These are phyloP conservation scores for Blumeriella jaapii DNA, from an alignment of 2,329 filamentous ascomycete genomes.

Conservation along the genomic window DNA sequence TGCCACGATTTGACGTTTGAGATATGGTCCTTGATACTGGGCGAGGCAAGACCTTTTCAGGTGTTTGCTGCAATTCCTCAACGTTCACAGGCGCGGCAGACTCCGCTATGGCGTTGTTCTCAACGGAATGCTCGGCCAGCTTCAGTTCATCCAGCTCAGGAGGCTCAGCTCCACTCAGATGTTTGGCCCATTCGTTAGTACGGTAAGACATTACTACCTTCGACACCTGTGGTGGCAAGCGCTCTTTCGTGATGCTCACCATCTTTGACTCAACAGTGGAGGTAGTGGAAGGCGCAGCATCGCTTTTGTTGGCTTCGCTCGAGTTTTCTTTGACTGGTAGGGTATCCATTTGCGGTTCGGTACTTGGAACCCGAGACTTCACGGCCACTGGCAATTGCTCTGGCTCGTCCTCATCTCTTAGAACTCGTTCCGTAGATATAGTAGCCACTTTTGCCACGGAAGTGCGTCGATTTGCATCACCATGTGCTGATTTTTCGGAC, in stretches of 20 bases:
- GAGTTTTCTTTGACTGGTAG: conserved; percentile 2
- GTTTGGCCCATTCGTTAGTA: conserved; percentile 95
- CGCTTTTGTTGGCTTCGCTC: conserved; percentile 6
- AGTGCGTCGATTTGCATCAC: too few species aligned
- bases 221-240: conserved; percentile 60
- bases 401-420: too few species aligned
- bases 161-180: conserved; percentile 64
- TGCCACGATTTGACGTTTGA: conserved; percentile 11
- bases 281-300: conserved; percentile 26
- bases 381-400: neutral
- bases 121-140: conserved; percentile 32
- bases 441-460: too few species aligned
- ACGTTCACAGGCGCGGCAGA: conserved; percentile 49
- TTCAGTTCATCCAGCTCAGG: conserved; percentile 54
- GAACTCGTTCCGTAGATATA: too few species aligned
- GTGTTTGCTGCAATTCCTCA: conserved; percentile 52
- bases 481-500: too few species aligned
- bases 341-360: conserved; percentile 13
- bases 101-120: conserved; percentile 33
- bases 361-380: conserved; percentile 15
- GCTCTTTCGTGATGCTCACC: conserved; percentile 43
- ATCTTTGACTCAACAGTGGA: conserved; percentile 34
- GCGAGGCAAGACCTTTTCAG: conserved; percentile 22
- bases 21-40: conserved; percentile 14
- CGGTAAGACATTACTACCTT: conserved; percentile 72